Conservation (phyloP, 768 basidiomycete species). For the Hygrophoropsis aurantiaca region DNA sequence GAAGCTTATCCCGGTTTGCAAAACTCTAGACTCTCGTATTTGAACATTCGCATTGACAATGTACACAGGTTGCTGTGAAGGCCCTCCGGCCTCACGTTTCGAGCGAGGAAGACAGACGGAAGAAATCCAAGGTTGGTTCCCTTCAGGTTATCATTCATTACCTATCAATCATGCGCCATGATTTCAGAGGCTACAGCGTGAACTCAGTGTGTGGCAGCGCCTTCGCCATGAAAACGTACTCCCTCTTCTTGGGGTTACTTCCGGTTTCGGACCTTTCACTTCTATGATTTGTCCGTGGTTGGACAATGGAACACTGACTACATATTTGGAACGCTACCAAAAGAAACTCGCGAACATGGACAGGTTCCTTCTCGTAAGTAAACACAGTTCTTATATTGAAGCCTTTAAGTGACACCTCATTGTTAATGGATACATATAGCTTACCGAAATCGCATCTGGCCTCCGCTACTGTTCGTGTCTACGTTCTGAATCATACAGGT, state of each 20-base stretch:
- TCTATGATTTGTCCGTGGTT: slow-evolving; percentile 36
- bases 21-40: neutral
- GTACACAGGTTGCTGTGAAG: slow-evolving; percentile 8
- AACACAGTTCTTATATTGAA: neutral
- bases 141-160: too few species aligned
- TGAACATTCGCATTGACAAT: neutral
- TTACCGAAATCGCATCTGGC: slow-evolving; percentile 25
- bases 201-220: slow-evolving; percentile 28
- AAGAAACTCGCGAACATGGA: slow-evolving; percentile 11
- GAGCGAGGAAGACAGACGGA: slow-evolving; percentile 1
- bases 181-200: slow-evolving; percentile 25
- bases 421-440: slow-evolving; percentile 7
- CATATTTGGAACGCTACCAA: slow-evolving; percentile 17
- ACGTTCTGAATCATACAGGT: neutral
- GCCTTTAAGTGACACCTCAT: neutral
- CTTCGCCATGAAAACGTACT: slow-evolving; percentile 30
- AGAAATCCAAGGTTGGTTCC: too few species aligned
- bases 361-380: slow-evolving; percentile 19
- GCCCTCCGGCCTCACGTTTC: slow-evolving; percentile 1
- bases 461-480: slow-evolving; percentile 22
- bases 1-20: neutral
- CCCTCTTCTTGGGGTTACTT: slow-evolving; percentile 25
- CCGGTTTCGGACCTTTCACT: slow-evolving; percentile 25
- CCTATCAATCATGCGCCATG: too few species aligned
- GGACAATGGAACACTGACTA: slow-evolving; percentile 25